phyloP scores from a whole-genome alignment of 169 alveolate species.

The Babesia bigemina region DNA sequence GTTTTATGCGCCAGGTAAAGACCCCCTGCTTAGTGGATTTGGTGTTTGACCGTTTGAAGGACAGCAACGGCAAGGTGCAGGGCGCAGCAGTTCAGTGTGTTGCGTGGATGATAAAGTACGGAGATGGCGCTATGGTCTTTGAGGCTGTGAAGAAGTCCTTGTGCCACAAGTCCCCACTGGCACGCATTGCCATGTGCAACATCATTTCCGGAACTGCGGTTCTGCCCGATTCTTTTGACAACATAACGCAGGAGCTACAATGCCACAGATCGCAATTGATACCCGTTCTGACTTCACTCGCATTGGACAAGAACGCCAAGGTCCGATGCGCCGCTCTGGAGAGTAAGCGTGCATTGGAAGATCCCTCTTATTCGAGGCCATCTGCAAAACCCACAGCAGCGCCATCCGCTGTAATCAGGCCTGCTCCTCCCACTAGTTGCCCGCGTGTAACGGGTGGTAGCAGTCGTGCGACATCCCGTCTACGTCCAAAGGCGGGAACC shows the following conservation, averaged over 20 bases:
- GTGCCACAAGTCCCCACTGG: constrained; percentile 50
- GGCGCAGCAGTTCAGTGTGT: constrained; percentile 25
- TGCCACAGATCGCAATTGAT: constrained; percentile 6
- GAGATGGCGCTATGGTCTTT: constrained; percentile 11
- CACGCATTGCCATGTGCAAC: constrained; percentile 52
- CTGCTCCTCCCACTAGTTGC: too few species aligned
- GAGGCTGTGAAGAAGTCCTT: constrained; percentile 36
- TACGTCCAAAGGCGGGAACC: too few species aligned
- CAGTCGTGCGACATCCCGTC: too few species aligned
- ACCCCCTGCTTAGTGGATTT: constrained; percentile 21
- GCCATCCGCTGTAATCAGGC: too few species aligned
- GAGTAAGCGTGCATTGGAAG: constrained; percentile 39
- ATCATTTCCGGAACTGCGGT: constrained; percentile 41
- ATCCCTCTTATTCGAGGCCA: not conserved
- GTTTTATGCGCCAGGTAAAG: not conserved
- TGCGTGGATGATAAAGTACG: constrained; percentile 21
- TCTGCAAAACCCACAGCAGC: too few species aligned
- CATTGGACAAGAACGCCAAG: constrained; percentile 39
- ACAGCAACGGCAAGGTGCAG: constrained; percentile 51
- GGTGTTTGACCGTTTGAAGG: constrained; percentile 58
- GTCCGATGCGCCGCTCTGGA: constrained; percentile 42
- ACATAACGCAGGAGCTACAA: constrained; percentile 18
- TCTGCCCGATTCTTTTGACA: not conserved
- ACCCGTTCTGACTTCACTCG: not conserved
- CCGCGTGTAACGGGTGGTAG: too few species aligned